Evolutionary conservation across 1,139 yeast species (phyloP), one percentile per base, ranked within the genome.

Genomic region (Taphrina deformans): DNA sequence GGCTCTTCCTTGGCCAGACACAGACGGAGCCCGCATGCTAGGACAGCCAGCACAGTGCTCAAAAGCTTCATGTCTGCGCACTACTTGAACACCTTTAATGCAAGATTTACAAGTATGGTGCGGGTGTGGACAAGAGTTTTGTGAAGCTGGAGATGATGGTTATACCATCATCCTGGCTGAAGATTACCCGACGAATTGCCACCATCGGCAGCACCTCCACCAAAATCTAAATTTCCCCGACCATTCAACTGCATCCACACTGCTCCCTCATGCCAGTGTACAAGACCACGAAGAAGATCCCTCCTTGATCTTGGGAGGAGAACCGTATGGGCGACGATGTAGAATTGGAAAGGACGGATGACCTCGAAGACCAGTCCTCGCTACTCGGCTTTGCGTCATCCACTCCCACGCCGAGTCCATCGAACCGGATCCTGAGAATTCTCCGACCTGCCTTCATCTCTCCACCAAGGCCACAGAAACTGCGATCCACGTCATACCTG

Each of bases 401-500:
- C 27, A 10, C 27, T 21, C 12, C 48, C 12, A 7, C 24, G 10
- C 12, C 48, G n/a, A 21, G 2, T 9, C 4, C 48, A 12, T 44
- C 27, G 27, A 44, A 23, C n/a, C 12, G 48, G 12, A 2, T 44
- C 5, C 27, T 23, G 27, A 23, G 14, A n/a, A 6, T 21, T 7
- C 26, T 44, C 14, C 48, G 48, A 3, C 48, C 48, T 9, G 21
- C 27, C n/a, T 44, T 40, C 48, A 29, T 53, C 12, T 40, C 48
- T 3, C 38, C 44, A 6, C 26, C 9, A 3, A 4, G 23, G 3
- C 48, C 59, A 9, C 21, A 31, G 1, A 21, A 35, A 31, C 45
- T 55, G 1, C 61, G 41, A 14, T 24, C 61, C 14, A 59, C 63
- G 10, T 50, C 63, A 6, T 59, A 52, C 56, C 40, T 59, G 16